These are phyloP conservation scores for Ogataea degrootiae DNA, from an alignment of 805 yeast genomes.

Conservation along the genomic window DNA sequence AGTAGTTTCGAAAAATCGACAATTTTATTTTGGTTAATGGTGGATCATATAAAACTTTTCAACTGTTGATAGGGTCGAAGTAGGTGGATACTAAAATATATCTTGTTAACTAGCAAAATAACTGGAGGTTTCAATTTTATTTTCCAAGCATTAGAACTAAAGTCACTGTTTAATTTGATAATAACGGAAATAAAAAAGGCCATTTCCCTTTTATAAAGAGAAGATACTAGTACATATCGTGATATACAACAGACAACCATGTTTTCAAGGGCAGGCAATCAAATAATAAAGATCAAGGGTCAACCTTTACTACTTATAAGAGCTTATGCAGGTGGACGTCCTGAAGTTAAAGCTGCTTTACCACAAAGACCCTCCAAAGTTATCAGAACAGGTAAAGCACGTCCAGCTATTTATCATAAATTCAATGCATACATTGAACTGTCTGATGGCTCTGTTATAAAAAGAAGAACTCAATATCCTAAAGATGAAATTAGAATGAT, in stretches of 20 bases:
- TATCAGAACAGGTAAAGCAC: slow-evolving; percentile 74
- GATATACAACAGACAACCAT: not conserved
- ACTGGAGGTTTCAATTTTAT: too few relatives aligned
- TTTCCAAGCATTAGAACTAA: too few relatives aligned
- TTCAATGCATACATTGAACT: slow-evolving; percentile 87
- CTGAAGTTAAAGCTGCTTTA: slow-evolving; percentile 24
- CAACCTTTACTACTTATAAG: slow-evolving; percentile 8
- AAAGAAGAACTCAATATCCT: slow-evolving; percentile 82
- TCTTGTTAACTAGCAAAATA: too few relatives aligned
- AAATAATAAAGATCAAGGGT: not conserved
- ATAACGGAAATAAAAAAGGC: too few relatives aligned
- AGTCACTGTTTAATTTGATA: too few relatives aligned
- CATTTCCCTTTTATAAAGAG: too few relatives aligned
- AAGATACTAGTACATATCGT: too few relatives aligned
- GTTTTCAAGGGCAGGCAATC: not conserved
- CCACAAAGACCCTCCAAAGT: slow-evolving; percentile 59
- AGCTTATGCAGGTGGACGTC: slow-evolving; percentile 27
- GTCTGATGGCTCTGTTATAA: slow-evolving; percentile 88
- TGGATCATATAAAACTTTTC: too few relatives aligned
- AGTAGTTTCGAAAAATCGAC: too few relatives aligned
- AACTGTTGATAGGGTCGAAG: too few relatives aligned
- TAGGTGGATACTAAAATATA: too few relatives aligned
- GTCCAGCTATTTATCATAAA: slow-evolving; percentile 90
- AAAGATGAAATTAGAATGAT: slow-evolving; percentile 80
- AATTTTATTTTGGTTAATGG: too few relatives aligned